Evolutionary conservation across 257 asterid species (phyloP).

Genomic region (Capsicum rhomboideum): DNA sequence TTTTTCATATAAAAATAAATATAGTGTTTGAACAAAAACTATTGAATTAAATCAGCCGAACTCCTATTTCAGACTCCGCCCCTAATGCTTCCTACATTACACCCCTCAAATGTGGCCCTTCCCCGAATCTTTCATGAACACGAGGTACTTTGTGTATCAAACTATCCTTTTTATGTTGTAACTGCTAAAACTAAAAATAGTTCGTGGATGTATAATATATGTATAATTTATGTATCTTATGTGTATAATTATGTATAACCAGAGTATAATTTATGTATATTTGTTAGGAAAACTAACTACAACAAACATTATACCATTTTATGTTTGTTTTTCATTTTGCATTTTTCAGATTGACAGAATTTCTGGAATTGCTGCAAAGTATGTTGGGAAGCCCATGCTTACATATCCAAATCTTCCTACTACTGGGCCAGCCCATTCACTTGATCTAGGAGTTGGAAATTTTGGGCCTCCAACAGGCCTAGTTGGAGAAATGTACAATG

Average conservation of each 20-base stretch:
- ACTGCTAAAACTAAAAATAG: too few relatives aligned
- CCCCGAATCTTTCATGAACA: neutral
- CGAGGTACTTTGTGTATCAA: neutral
- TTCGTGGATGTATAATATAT: too few relatives aligned
- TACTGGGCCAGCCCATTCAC: conserved; percentile 30
- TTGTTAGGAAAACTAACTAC: too few relatives aligned
- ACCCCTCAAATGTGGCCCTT: too few relatives aligned
- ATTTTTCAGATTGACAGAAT: conserved; percentile 53
- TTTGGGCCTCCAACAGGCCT: conserved; percentile 39
- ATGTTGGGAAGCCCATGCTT: conserved; percentile 63
- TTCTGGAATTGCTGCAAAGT: conserved; percentile 70
- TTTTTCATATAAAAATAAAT: neutral
- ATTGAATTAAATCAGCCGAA: neutral
- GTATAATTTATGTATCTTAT: too few relatives aligned
- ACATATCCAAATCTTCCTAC: conserved; percentile 43
- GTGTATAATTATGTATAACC: too few relatives aligned
- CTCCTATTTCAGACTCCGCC: neutral
- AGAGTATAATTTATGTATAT: too few relatives aligned
- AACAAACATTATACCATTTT: neutral
- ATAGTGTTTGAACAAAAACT: neutral
- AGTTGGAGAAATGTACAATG: conserved; percentile 40
- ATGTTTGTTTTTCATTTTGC: neutral
- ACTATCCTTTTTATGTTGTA: neutral
- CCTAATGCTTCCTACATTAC: neutral
- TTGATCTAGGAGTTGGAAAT: conserved; percentile 50